A percentile compares a stretch with the other conserved stretches of the same genome.
Conservation (phyloP, 805 yeast genomes). For the Kodamaea lidongshanica region DNA sequence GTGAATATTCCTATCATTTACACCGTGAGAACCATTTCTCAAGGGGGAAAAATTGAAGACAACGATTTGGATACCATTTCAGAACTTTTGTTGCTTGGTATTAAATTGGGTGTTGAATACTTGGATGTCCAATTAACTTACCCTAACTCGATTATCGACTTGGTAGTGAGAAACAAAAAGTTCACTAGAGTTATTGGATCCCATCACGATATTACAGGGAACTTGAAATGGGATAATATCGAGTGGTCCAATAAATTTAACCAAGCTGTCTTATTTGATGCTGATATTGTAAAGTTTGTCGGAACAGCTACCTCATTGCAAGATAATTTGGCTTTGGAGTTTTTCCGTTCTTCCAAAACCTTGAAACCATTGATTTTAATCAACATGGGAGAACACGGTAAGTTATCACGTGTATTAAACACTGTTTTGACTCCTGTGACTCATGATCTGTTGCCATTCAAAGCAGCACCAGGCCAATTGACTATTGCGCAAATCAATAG, state of each 20-base stretch:
- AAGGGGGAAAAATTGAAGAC: slow-evolving; percentile 80
- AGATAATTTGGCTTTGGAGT: slow-evolving; percentile 69
- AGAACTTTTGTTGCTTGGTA: slow-evolving; percentile 52
- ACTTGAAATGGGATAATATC: slow-evolving; percentile 55
- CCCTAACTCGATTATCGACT: slow-evolving; percentile 49
- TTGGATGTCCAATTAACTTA: slow-evolving; percentile 74
- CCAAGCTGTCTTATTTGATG: slow-evolving; percentile 57
- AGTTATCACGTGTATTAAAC: slow-evolving; percentile 73
- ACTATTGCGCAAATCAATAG: slow-evolving; percentile 60
- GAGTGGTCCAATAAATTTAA: slow-evolving; percentile 73
- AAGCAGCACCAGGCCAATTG: slow-evolving; percentile 80
- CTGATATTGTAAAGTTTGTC: slow-evolving; percentile 77
- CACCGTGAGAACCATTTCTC: slow-evolving; percentile 70
- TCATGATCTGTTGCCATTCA: slow-evolving; percentile 55
- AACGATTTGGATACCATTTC: slow-evolving; percentile 42
- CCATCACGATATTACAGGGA: slow-evolving; percentile 67
- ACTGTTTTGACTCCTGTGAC: slow-evolving; percentile 78
- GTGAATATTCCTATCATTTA: slow-evolving; percentile 70
- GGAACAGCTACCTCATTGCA: slow-evolving; percentile 60
- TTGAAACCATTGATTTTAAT: slow-evolving; percentile 70
- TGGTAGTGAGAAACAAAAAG: slow-evolving; percentile 47
- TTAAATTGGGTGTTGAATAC: slow-evolving; percentile 72
- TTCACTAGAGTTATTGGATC: slow-evolving; percentile 75
- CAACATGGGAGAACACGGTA: slow-evolving; percentile 74
- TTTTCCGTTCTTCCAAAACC: slow-evolving; percentile 54